Evolutionary conservation across 2,329 filamentous ascomycete genomes (phyloP), one percentile per base, ranked within the genome.

Genomic region (Talaromyces sp.): DNA sequence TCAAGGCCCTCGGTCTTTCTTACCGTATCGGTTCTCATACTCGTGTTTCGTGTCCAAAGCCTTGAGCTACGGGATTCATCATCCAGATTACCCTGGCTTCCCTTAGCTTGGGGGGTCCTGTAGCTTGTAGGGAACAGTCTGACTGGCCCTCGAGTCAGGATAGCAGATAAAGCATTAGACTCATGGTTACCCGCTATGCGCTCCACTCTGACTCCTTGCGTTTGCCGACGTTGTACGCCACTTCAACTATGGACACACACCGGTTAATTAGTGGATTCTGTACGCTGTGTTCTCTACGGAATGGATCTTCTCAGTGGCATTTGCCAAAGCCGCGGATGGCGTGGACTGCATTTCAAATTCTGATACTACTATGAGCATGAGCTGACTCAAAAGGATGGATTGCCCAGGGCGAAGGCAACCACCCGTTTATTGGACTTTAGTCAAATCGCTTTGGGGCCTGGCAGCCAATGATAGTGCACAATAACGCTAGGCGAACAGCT

Each of bases 321-420:
- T 52, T 11, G 3, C 28, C 0, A 31, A 16, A 35, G 50, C n/a
- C 31, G 1, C 50, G 4, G 25, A 33, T 52, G 25, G 48, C 25
- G 48, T 31, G 48, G 9, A 18, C 28, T 54, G 50, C 31, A 37
- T 37, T 2, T 54, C 46, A 28, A 50, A 11, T 9, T n/a, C 16
- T 52, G 25, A n/a, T n/a, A 48, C 18, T 11, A n/a, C n/a, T n/a
- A n/a, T n/a, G n/a, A n/a, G n/a, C n/a, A 18, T 14, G n/a, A 18
- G 48, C 9, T 35, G 48, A 37, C 11, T 23, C 31, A 12, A 21
- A 35, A 16, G 35, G n/a, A 54, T 54, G 18, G n/a, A 23, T 21
- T 54, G 50, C 31, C 50, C n/a, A 23, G 31, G 31, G 23, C 16
- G n/a, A 52, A 54, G 50, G 50, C 50, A 35, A 54, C 50, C 50